Evolutionary conservation across 225 moss, liverwort and hornwort genomes (phyloP), one percentile per base, ranked within the genome.

Genomic region (Physcomitrium patens): DNA sequence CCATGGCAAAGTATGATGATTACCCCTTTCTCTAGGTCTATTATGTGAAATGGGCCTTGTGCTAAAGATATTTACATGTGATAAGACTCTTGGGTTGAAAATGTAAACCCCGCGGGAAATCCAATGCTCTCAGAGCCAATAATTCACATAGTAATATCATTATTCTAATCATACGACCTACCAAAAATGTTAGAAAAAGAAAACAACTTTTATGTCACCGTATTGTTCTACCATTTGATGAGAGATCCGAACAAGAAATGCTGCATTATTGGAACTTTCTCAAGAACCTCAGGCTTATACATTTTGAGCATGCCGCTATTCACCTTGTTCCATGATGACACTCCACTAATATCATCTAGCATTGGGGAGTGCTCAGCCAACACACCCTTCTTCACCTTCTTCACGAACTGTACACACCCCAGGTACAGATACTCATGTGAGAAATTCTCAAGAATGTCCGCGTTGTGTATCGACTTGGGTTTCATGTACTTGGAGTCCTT

Each of bases 401-500:
- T 91, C 52, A 88, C 91, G 71, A 91, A 91, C 68, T 91, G 70
- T 14, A 91, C 77, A 65, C 86, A 86, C 7, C 86, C 88, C 10
- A 91, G 84, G 71, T 91, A 91, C 9, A 91, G 86, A 49, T 84
- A 91, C 47, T 91, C 91, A 51, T 81, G 76, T 0, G 88, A 80
- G 76, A 86, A 91, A 71, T 84, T 88, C 7, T 91, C 91, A 1
- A 91, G 83, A 24, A 91, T 86, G 48, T 91, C 91, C 57, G 75
- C 82, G 51, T 88, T 89, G 71, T 91, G 91, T 53, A 91, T 91
- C 14, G 91, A 91, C 76, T 88, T 89, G 15, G 91, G 91, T 74
- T 89, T 91, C 91, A 91, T 89, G 75, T 91, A 91, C 80, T 85
- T 91, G 85, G 89, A 89, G 79, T 89, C 81, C 53, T 84, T 76